Evolutionary conservation across 2,329 filamentous ascomycete genomes (phyloP), one percentile per base, ranked within the genome.

Genomic region (Paracoccidioides brasiliensis): DNA sequence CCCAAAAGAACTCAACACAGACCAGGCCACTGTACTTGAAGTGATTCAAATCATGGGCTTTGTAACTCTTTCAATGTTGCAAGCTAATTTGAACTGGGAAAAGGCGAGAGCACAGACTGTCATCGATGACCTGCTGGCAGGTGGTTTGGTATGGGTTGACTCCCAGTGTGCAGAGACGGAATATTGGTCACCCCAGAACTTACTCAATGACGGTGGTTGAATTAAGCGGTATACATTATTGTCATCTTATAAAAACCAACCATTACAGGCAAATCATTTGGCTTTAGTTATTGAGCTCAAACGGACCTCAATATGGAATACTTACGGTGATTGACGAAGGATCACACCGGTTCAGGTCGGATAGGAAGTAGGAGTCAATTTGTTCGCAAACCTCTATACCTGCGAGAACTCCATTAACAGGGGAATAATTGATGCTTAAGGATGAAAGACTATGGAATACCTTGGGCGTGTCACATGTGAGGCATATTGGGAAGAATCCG

Each of bases 121-220:
- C 1, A 80, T 97, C 53, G 89, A 96, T 59, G 93, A 98, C 70
- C 74, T 98, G 38, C 78, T 97, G 53, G 83, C 85, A 0, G 89
- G 94, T 64, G 89, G 90, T 53, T 81, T 98, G 75, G 81, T 98
- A 12, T 98, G 93, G 93, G 83, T 97, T 5, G 93, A 98, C 70
- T 82, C 81, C 61, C 90, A 96, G 72, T 83, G 78, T 38, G 78
- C 80, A 7, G 91, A 97, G 73, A 90, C 84, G 70, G 90, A 97
- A 71, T 98, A 96, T 65, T 98, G 93, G 93, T 76, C 74, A 32
- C 74, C 74, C 7, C 73, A 75, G 57, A 70, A 70, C 53, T 61
- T 75, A 12, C 61, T 75, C 10, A 71, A 70, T 58, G 72, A 74
- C 55, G 70, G 66, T 56, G 65, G 68, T 41, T 74, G 64, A 72